Base-by-base conservation (phyloP, 345 rosid genomes). In the Hypericum androsaemum region DNA sequence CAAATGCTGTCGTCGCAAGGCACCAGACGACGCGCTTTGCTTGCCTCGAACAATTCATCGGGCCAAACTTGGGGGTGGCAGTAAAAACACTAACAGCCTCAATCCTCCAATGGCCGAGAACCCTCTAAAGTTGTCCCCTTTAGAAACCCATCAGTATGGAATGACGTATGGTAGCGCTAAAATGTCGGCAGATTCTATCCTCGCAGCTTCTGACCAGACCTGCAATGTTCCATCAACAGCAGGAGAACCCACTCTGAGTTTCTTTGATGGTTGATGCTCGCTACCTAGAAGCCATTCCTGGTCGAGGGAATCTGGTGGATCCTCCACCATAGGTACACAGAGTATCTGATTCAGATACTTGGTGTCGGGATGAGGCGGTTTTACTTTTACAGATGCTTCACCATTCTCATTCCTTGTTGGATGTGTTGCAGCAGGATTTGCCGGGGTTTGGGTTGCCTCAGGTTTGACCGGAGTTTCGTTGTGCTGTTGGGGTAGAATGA, bases 271-370 rank as follows among this genome's bases (percentile, higher is more conserved):
- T 14, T 11, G 54, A 4, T 51, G 15, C 13, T 5, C 32, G 41
- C 41, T 16, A 36, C 41, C 14, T 35, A 10, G 37, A 35, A 51
- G 41, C 54, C 54, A 51, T n/a, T 37, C 54, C 39, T 51, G 39
- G 41, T 51, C 41, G 14, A 37, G n/a, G 41, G 37, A 35, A 12
- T 36, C 54, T 2, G 54, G 54, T 17, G 10, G 12, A 7, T 51
- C 54, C 1, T 10, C 54, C 15, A 10, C 9, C 9, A 35, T 37
- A 51, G 54, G 54, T 13, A 51, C 54, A 35, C 15, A 51, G 14
- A 51, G 54, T 36, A 51, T 36, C 54, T 35, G 54, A 51, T 6
- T 37, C 54, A 51, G 38, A 51, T 51, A 51, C 54, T 51, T 51
- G 41, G 38, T 37, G 14, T 51, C 54, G 6, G 54, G 54, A 51